Conservation (phyloP, 352 stramenopile species). For the Phytophthora meadii region DNA sequence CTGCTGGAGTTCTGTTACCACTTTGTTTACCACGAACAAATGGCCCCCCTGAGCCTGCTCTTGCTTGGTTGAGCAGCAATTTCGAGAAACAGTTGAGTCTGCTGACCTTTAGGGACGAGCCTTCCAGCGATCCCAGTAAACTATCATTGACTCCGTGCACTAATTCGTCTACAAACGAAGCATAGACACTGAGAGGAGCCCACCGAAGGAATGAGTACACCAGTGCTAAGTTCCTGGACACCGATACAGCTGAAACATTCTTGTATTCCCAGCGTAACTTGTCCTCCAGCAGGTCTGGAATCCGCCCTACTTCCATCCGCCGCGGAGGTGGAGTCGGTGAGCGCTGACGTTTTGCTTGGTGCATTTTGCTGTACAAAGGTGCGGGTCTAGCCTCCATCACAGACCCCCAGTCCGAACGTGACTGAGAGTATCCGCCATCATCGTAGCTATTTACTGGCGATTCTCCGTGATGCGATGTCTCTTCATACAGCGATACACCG, state of each 20-base stretch:
- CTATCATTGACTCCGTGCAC: conserved; percentile 49
- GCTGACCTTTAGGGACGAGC: conserved; percentile 23
- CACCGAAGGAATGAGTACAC: conserved; percentile 54
- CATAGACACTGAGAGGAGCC: conserved; percentile 54
- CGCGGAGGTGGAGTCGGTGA: conserved; percentile 29
- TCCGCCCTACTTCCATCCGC: neutral
- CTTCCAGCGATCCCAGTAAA: conserved; percentile 36
- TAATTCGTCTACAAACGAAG: conserved; percentile 56
- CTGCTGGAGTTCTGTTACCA: neutral
- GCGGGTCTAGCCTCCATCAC: too few relatives aligned
- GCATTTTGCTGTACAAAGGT: neutral
- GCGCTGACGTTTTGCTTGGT: neutral
- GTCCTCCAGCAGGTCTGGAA: conserved; percentile 7
- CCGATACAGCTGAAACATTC: conserved; percentile 32
- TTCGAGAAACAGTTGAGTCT: conserved; percentile 61
- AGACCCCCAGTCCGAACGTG: too few relatives aligned
- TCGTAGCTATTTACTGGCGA: too few relatives aligned
- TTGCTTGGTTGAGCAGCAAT: conserved; percentile 45
- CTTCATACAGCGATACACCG: too few relatives aligned
- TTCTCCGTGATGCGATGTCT: too few relatives aligned
- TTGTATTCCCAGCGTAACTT: conserved; percentile 25
- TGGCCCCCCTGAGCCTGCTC: neutral
- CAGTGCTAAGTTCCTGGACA: conserved; percentile 63
- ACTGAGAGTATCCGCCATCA: too few relatives aligned
- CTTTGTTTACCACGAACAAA: conserved; percentile 1